These are phyloP conservation scores for Termitomyces sp. DNA, from an alignment of 768 basidiomycete genomes.

Conservation along the genomic window DNA sequence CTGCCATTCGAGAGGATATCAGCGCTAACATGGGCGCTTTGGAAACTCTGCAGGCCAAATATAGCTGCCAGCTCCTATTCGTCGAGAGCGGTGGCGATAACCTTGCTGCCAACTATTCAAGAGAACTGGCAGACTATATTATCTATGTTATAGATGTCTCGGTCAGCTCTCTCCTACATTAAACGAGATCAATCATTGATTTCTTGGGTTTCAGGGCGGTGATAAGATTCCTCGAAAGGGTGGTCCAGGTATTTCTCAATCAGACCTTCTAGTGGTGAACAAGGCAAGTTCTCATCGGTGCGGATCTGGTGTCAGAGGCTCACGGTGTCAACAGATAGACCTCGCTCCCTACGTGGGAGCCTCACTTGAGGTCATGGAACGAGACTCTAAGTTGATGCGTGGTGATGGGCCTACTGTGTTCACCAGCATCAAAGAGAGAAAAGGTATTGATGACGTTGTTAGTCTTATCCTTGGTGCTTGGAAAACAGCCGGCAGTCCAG, in stretches of 20 bases:
- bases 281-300: conserved; percentile 50
- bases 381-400: conserved; percentile 91
- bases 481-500: conserved; percentile 75
- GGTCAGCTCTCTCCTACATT: conserved; percentile 31
- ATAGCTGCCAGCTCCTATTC: conserved; percentile 82
- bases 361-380: conserved; percentile 89
- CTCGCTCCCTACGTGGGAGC: conserved; percentile 90
- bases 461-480: conserved; percentile 85
- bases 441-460: conserved; percentile 77
- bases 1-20: conserved; percentile 97
- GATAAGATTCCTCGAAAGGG: conserved; percentile 99
- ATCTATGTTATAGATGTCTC: conserved; percentile 90
- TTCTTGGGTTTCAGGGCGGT: conserved; percentile 55
- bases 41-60: conserved; percentile 90
- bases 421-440: conserved; percentile 71
- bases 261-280: conserved; percentile 91
- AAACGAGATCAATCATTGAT: conserved; percentile 3
- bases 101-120: conserved; percentile 92
- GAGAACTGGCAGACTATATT: conserved; percentile 96
- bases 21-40: conserved; percentile 95
- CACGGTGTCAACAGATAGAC: conserved; percentile 58
- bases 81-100: conserved; percentile 98
- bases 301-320: background rate
- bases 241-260: conserved; percentile 95
- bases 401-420: conserved; percentile 94